Base-by-base conservation (phyloP, 1,284 basidiomycete species). In the Malassezia sympodialis region DNA sequence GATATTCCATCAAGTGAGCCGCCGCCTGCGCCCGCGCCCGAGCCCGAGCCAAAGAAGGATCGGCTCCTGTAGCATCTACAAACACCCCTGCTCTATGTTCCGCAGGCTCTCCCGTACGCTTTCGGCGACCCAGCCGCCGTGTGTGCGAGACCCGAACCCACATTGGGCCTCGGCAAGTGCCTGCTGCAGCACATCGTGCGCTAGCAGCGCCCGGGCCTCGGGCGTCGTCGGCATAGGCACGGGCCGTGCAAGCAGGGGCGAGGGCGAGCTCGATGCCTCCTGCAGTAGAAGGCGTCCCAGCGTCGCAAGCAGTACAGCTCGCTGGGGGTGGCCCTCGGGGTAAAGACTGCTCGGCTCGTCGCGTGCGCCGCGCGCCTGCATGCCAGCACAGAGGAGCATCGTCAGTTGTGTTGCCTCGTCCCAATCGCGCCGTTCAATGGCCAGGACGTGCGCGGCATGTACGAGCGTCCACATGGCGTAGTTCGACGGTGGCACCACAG, bases 221-320 rank as follows among this genome's bases (percentile, higher is more conserved):
- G 55, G 32, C 24, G 55, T 15, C 42, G 57, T 5, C 53, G 51
- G 46, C 56, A 49, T 21, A 21, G 56, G 28, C 15, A 42, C n/a
- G 3, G 44, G 8, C 6, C 53, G 46, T 32, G 47, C 39, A 5
- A 45, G 30, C 26, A 47, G 19, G 10, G 49, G 40, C 28, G 34
- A 52, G 2, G 44, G 17, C 24, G 49, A 26, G 30, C 17, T 23
- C 34, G 21, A 15, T 68, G 86, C 84, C 65, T 88, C 86, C 0
- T 87, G 84, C 0, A 82, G 80, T 6, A 90, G 78, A 3, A 90
- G 76, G 73, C 89, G 90, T 0, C 86, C 88, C 15, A 88, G 78
- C 68, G 90, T 88, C 1, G 85, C 83, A 6, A 86, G 77, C 4
- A 85, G 82, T 32, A 94, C 76, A 0, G 82, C 88, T 4, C 86